phyloP scores from a whole-genome alignment of 2,329 filamentous ascomycete species.

The Colletotrichum siamense region DNA sequence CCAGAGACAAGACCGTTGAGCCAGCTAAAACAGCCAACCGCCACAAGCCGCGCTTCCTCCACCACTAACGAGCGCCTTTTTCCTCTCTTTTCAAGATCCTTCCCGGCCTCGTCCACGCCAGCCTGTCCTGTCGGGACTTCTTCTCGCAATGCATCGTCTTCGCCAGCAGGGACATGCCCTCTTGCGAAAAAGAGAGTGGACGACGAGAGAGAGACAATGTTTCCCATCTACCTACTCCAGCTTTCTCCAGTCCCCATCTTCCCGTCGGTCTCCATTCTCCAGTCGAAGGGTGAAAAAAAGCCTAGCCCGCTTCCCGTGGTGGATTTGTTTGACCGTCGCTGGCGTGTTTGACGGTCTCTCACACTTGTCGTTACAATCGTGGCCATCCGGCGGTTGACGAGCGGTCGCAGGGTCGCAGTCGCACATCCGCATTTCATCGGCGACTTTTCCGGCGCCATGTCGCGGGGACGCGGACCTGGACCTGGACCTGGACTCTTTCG shows the following conservation, averaged over 20 bases:
- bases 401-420: neutral
- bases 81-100: neutral
- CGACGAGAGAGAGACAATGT: neutral
- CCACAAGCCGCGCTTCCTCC: neutral
- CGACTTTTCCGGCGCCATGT: neutral
- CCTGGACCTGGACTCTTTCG: neutral
- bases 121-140: neutral
- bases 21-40: neutral
- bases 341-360: neutral
- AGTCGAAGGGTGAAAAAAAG: neutral
- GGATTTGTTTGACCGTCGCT: neutral
- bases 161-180: neutral
- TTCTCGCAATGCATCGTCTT: neutral
- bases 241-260: neutral
- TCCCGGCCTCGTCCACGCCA: neutral
- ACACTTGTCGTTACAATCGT: slow-evolving; percentile 6
- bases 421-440: neutral
- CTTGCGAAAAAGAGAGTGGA: neutral
- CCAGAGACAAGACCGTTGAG: neutral
- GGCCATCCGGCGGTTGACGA: slow-evolving; percentile 1
- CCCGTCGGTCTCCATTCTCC: neutral
- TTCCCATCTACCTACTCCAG: neutral
- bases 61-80: neutral
- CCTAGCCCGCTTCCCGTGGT: neutral
- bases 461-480: neutral